Evolutionary conservation across 352 stramenopile genomes (phyloP), one percentile per base, ranked within the genome.

Genomic region (Elongisporangium prolatum): DNA sequence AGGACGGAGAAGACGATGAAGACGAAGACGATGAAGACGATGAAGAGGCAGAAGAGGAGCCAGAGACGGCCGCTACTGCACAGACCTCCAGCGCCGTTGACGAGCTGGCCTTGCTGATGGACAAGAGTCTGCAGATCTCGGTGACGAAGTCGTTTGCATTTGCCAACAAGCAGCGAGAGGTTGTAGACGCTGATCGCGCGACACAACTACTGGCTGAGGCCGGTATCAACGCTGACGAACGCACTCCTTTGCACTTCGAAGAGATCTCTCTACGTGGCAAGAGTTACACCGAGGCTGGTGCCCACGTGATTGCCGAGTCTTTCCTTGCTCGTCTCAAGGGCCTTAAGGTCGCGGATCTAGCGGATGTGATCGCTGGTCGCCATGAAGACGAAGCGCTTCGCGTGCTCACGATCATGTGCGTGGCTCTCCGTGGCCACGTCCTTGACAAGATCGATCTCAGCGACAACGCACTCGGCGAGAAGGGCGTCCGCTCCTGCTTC

Each of bases 281-380:
- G 71, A 87, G 76, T 55, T 92, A 92, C 80, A 92, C 83, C 7
- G 74, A 88, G 22, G 71, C 71, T 11, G 83, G 80, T 34, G 83
- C 80, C 4, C 60, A 74, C 3, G 72, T 87, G 13, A 70, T 92
- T 14, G 78, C 77, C 3, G 66, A 85, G 10, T 53, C 53, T 5
- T 84, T 88, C 56, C 66, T 92, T 21, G 53, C 63, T 9, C 76
- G 76, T n/a, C 56, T 92, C 14, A 54, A 65, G 16, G 60, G 62
- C 2, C 61, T 92, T 2, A 80, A 84, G 59, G 58, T 88, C 53
- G 86, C 86, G 7, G 91, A 98, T 62, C 62, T 98, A 38, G 86
- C 85, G 8, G 93, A 98, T 63, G 91, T 97, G 50, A 98, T 98
- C 51, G 92, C 93, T 4, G 86, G 87, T 0, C 86, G 90, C 20